A percentile compares a stretch with the other conserved stretches of the same genome.
Evolutionary conservation across 495 filamentous ascomycete genomes (phyloP).

Genomic region (Aspergillus diversus): DNA sequence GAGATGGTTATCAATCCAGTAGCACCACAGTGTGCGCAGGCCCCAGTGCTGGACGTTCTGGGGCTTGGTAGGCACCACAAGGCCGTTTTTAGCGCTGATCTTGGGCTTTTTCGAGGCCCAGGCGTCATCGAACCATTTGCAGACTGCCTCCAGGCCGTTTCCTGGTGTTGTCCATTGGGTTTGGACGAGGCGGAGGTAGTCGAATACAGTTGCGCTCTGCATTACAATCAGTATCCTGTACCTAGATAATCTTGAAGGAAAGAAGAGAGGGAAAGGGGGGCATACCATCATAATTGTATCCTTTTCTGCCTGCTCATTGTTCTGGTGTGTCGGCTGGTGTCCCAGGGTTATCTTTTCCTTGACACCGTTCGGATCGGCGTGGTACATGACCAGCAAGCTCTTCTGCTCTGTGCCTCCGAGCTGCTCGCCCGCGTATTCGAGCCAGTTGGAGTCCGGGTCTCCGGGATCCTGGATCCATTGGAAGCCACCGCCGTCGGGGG

Average conservation of each 20-base stretch:
- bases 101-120: conserved; percentile 3
- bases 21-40: conserved; percentile 22
- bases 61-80: not conserved
- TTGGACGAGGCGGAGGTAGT: conserved; percentile 12
- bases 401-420: conserved; percentile 7
- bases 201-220: conserved; percentile 13
- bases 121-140: conserved; percentile 14
- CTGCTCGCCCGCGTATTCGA: conserved; percentile 17
- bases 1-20: conserved; percentile 21
- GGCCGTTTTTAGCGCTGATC: conserved; percentile 7
- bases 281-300: conserved; percentile 18
- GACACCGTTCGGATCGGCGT: conserved; percentile 17
- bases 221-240: too few species aligned
- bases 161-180: conserved; percentile 18
- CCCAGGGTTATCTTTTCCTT: conserved; percentile 18
- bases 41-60: conserved; percentile 15
- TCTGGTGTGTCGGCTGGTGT: not conserved
- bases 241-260: too few species aligned
- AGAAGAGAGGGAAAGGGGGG: too few species aligned
- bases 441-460: conserved; percentile 15
- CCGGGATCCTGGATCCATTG: too few species aligned
- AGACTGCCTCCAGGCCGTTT: conserved; percentile 18
- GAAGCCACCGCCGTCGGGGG: too few species aligned
- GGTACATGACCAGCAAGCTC: conserved; percentile 18
- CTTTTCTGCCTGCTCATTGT: not conserved